Base-by-base conservation (phyloP, 2,329 filamentous ascomycete species). In the Pezicula neosporulosa region DNA sequence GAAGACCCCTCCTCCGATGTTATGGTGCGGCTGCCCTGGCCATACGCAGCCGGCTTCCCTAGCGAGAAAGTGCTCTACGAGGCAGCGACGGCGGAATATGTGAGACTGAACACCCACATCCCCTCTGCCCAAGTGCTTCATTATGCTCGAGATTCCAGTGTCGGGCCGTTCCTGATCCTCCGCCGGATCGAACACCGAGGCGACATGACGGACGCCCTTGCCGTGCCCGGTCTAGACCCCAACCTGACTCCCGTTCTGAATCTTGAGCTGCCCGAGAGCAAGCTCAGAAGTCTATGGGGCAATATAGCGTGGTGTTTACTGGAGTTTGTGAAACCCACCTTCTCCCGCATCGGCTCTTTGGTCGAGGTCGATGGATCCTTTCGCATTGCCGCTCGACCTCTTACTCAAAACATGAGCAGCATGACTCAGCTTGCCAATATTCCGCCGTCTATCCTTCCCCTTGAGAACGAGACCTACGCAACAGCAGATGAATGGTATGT, bases 151-250 rank as follows among this genome's bases (percentile, higher is more conserved):
- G 18, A n/a, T 24, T 44, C 18, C 15, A 28, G 9, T 4, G 15
- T 49, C 15, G 47, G 47, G 12, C 47, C 47, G 15, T 49, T 44
- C 37, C n/a, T 49, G 3, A 49, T 49, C 36, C 44, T 49, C 21
- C 13, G 21, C 18, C 21, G 12, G 18, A 30, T 49, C 19, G 19
- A 41, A 43, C 16, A 49, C 19, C 18, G 21, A 12, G 19, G 27
- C 16, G 24, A 15, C 15, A 44, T 49, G 19, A 44, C 47, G 18
- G 21, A 18, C 10, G 15, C 21, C 13, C 30, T 50, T 19, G 37
- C 28, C 24, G 36, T 13, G n/a, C 21, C 48, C 19, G 36, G 37
- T 28, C 24, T 36, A 15, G 68, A 57, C 72, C 1, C 61, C 70
- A 1, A 48, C 69, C 3, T 46, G 62, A 12, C 30, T 45, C 15